phyloP scores from a whole-genome alignment of 352 stramenopile species.

The Phytophthora sansomeana region DNA sequence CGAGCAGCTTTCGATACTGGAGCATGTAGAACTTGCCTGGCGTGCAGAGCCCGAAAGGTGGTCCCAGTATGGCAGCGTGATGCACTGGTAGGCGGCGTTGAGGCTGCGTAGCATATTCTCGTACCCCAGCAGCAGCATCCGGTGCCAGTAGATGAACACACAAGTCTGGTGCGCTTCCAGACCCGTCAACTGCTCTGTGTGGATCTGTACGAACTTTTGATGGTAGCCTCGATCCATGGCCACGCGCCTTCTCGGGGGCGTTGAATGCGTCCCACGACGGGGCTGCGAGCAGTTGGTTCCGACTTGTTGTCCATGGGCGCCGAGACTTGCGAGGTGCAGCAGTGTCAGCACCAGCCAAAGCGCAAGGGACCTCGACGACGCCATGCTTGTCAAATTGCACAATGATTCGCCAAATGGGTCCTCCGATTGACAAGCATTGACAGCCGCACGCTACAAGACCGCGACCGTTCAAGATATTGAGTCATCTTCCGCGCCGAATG shows the following conservation, averaged over 20 bases:
- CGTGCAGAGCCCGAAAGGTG: conserved; percentile 39
- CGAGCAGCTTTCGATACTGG: conserved; percentile 44
- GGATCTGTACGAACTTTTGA: conserved; percentile 70
- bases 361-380: background rate
- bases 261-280: conserved; percentile 55
- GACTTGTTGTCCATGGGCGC: conserved; percentile 15
- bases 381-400: background rate
- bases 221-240: conserved; percentile 53
- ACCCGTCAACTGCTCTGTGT: conserved; percentile 51
- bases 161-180: conserved; percentile 61
- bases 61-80: conserved; percentile 77
- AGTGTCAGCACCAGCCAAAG: conserved; percentile 14
- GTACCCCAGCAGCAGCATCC: conserved; percentile 62
- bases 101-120: conserved; percentile 77
- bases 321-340: background rate
- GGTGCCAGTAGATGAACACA: conserved; percentile 82
- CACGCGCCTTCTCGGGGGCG: conserved; percentile 38
- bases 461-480: conserved; percentile 6
- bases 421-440: too few species aligned
- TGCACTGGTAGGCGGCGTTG: conserved; percentile 43
- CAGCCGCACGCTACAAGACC: background rate
- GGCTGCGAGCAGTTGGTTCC: conserved; percentile 36
- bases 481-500: background rate
- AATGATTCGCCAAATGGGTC: conserved; percentile 1
- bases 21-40: conserved; percentile 27